Evolutionary conservation across 371 early-diverging fungal genomes (phyloP), one percentile per base, ranked within the genome.

Genomic region (Mucor velutinosus): DNA sequence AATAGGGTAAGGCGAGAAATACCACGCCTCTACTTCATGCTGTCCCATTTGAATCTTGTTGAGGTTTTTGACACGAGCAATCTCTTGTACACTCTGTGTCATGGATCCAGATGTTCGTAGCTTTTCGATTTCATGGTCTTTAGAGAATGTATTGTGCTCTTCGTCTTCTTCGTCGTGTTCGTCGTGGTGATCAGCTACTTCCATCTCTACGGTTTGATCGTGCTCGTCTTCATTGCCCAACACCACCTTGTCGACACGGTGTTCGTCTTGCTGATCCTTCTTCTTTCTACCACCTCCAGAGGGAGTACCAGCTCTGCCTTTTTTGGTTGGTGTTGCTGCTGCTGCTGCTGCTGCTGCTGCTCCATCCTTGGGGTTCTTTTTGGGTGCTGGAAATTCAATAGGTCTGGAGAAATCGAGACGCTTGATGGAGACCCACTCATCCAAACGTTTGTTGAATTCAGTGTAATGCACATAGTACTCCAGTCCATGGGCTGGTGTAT

Each of bases 391-490:
- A 64, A 90, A 92, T 67, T 93, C 89, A 41, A 95, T 87, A 1
- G 87, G 89, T 58, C 90, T 82, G 23, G 83, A 74, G 30, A 97
- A 77, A 49, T 95, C 90, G n/a, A 98, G 76, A 14, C 91, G 79
- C 0, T 83, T 75, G 14, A 87, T 87, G 0, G 87, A 59, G 0
- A 99, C 94, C 99, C 99, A 99, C 76, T 98, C 97, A 82, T 99
- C 99, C 61, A 99, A 83, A 56, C 99, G 94, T 76, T 98, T 99
- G 86, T 99, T 99, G 82, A 95, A 99, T 58, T 96, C 95, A 5
- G 94, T 89, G 76, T 98, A 99, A 76, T 99, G 99, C 2, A 99
- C 95, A 80, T 99, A 99, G 77, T 92, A 98, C 78, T 95, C 92
- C 12, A 83, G 71, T 5, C 82, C 76, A 45, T 81, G 76, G 4